A percentile compares a stretch with the other conserved stretches of the same genome.
Evolutionary conservation across 2,329 filamentous ascomycete species (phyloP).

Genomic region (Cladorrhinum sp.): DNA sequence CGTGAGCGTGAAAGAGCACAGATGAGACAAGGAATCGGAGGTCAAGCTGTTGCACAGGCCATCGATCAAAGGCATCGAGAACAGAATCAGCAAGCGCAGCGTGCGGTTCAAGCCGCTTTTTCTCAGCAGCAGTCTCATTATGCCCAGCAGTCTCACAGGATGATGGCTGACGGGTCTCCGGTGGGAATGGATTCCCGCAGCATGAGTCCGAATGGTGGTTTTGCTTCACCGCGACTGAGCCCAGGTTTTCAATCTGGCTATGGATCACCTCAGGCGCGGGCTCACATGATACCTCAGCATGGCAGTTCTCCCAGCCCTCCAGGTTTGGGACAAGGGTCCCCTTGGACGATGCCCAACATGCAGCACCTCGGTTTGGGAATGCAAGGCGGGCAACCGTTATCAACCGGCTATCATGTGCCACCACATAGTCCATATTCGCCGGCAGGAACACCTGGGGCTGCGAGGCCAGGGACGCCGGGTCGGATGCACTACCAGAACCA

Average conservation of each 20-base stretch:
- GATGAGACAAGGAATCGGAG: constrained; percentile 66
- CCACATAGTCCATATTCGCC: constrained; percentile 31
- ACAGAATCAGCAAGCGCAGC: constrained; percentile 34
- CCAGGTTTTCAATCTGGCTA: constrained; percentile 26
- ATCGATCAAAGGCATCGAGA: constrained; percentile 62
- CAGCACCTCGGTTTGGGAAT: constrained; percentile 18
- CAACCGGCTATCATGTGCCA: constrained; percentile 24
- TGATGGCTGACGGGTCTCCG: constrained; percentile 25
- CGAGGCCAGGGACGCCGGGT: constrained; percentile 26
- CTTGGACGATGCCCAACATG: constrained; percentile 20
- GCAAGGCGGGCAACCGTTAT: constrained; percentile 18
- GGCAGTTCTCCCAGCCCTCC: constrained; percentile 11
- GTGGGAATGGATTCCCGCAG: constrained; percentile 24
- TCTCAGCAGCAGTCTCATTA: constrained; percentile 34
- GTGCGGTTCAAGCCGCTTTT: constrained; percentile 36
- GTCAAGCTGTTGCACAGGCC: constrained; percentile 69
- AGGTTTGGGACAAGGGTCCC: constrained; percentile 13
- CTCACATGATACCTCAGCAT: constrained; percentile 24
- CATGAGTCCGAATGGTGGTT: constrained; percentile 25
- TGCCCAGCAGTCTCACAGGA: constrained; percentile 26
- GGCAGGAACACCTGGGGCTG: constrained; percentile 16
- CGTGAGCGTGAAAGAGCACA: constrained; percentile 75
- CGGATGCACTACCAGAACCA: constrained; percentile 32
- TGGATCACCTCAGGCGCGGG: constrained; percentile 20
- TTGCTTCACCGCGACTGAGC: constrained; percentile 8